Evolutionary conservation across 2,329 filamentous ascomycete species (phyloP).

Genomic region (Shiraia bambusicola): DNA sequence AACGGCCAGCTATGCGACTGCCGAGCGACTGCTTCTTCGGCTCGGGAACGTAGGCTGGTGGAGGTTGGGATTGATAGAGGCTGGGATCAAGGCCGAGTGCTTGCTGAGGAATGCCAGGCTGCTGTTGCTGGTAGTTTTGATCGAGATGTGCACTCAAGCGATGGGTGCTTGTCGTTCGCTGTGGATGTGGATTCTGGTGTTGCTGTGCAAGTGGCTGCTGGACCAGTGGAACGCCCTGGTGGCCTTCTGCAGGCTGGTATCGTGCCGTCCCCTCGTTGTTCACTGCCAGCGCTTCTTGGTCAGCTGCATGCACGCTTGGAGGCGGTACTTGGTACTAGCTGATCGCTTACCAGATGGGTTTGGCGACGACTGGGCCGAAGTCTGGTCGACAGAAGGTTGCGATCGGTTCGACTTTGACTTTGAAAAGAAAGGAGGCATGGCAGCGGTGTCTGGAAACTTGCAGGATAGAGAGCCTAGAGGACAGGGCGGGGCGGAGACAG

Average conservation of each 20-base stretch:
- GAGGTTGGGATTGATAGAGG: slow-evolving; percentile 24
- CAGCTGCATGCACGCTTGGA: slow-evolving; percentile 36
- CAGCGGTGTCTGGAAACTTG: slow-evolving; percentile 26
- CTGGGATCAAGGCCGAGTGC: slow-evolving; percentile 24
- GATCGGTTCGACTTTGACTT: slow-evolving; percentile 43
- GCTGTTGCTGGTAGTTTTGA: slow-evolving; percentile 28
- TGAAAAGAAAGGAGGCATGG: slow-evolving; percentile 43
- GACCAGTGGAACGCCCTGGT: slow-evolving; percentile 21
- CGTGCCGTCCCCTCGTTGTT: slow-evolving; percentile 36
- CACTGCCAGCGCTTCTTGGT: slow-evolving; percentile 37
- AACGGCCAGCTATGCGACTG: slow-evolving; percentile 34
- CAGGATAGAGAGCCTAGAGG: slow-evolving; percentile 22
- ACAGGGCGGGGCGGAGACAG: slow-evolving; percentile 20
- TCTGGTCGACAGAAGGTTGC: slow-evolving; percentile 41
- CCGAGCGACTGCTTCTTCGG: slow-evolving; percentile 37
- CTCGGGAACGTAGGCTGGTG: slow-evolving; percentile 18
- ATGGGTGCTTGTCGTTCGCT: slow-evolving; percentile 34
- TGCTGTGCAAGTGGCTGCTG: slow-evolving; percentile 19
- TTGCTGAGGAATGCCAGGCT: slow-evolving; percentile 19
- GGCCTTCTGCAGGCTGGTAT: slow-evolving; percentile 24
- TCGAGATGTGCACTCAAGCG: slow-evolving; percentile 36
- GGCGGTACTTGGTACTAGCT: slow-evolving; percentile 8
- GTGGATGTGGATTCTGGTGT: slow-evolving; percentile 17
- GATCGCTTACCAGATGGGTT: slow-evolving; percentile 38
- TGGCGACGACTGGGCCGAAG: slow-evolving; percentile 38